Percentiles rank a stretch among this genome's conserved stretches.
Conservation (phyloP, 768 basidiomycete genomes). For the Russula lepida region DNA sequence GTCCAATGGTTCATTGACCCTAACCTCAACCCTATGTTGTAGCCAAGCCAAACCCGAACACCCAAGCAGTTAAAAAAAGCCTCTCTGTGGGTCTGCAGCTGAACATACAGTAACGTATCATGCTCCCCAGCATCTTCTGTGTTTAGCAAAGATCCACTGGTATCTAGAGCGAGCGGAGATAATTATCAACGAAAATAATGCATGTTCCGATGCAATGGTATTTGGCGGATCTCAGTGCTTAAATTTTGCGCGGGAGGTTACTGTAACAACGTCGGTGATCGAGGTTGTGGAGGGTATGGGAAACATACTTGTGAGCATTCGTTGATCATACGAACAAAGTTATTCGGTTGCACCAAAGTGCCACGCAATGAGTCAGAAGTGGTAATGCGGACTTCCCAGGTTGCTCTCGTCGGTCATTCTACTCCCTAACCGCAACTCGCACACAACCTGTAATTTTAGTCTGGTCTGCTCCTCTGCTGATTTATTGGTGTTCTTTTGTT, state of each 20-base stretch:
- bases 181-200: no score
- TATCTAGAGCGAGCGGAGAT: neutral
- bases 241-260: neutral
- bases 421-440: neutral
- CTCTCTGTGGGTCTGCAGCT: no score
- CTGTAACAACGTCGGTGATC: neutral
- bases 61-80: no score
- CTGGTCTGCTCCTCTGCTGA: neutral
- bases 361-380: slow-evolving; percentile 3
- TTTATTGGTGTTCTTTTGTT: neutral
- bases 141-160: neutral
- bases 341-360: neutral
- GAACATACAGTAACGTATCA: no score
- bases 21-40: neutral
- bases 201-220: no score
- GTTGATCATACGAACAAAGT: neutral
- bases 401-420: neutral
- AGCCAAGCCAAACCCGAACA: no score
- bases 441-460: neutral
- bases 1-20: no score
- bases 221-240: neutral
- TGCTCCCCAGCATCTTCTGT: neutral
- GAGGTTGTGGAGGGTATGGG: neutral
- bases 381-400: neutral
- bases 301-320: neutral